Conservation (phyloP, 2,329 filamentous ascomycete genomes). For the Amauroascus niger region DNA sequence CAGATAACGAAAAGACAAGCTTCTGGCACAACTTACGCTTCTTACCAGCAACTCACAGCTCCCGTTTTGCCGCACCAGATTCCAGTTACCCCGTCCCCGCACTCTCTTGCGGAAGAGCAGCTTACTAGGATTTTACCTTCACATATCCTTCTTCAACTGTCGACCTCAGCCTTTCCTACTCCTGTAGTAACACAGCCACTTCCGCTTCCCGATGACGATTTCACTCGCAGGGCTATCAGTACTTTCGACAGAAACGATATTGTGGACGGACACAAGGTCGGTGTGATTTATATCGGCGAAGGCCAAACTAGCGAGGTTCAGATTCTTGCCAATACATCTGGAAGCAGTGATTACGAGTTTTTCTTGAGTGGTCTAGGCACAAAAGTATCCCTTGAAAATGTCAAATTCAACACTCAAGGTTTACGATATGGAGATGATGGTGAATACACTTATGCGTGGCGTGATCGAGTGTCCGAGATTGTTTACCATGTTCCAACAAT, state of each 20-base stretch:
- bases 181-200: constrained; percentile 56
- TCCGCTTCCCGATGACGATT: constrained; percentile 62
- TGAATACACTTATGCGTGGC: constrained; percentile 84
- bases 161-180: constrained; percentile 36
- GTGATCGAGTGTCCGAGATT: constrained; percentile 86
- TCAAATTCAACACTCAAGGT: constrained; percentile 86
- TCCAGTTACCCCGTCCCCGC: constrained; percentile 32
- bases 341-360: constrained; percentile 76
- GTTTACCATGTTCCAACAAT: constrained; percentile 94
- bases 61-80: constrained; percentile 39
- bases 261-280: constrained; percentile 90
- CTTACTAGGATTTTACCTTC: constrained; percentile 36
- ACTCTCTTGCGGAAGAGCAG: constrained; percentile 30
- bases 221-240: constrained; percentile 62
- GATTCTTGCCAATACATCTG: constrained; percentile 76
- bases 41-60: constrained; percentile 40
- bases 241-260: constrained; percentile 80
- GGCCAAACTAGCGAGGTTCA: constrained; percentile 73
- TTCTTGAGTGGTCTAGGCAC: constrained; percentile 77
- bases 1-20: constrained; percentile 45
- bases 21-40: constrained; percentile 42
- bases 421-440: constrained; percentile 78
- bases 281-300: constrained; percentile 85
- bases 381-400: constrained; percentile 67
- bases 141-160: constrained; percentile 40